Conservation (phyloP, 352 stramenopile species). For the Globisporangium solare region DNA sequence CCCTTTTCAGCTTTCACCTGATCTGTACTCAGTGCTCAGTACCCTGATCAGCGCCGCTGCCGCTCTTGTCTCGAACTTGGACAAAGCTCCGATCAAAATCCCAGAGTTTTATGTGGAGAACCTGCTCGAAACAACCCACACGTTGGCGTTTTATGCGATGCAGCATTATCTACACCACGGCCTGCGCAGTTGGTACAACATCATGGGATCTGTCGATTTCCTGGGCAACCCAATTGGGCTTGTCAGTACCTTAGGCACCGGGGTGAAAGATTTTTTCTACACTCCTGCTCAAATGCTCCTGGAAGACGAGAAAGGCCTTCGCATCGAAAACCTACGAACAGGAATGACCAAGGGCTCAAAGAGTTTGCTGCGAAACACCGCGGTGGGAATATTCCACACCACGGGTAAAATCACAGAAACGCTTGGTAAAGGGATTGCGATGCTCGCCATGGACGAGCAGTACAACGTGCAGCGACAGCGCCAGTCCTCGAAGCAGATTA, state of each 20-base stretch:
- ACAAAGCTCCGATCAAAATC: constrained; percentile 83
- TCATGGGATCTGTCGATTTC: constrained; percentile 88
- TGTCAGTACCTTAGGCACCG: constrained; percentile 83
- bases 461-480: constrained; percentile 83
- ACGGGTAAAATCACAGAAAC: constrained; percentile 88
- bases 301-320: constrained; percentile 81
- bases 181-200: constrained; percentile 81
- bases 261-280: constrained; percentile 95
- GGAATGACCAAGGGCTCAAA: constrained; percentile 88
- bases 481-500: constrained; percentile 66
- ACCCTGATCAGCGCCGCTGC: constrained; percentile 78
- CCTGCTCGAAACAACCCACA: constrained; percentile 81
- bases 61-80: constrained; percentile 79
- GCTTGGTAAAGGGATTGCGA: constrained; percentile 78
- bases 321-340: constrained; percentile 83
- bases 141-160: constrained; percentile 79
- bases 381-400: constrained; percentile 88
- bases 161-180: constrained; percentile 86
- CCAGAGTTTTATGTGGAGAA: constrained; percentile 90
- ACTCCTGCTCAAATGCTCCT: constrained; percentile 91
- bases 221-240: constrained; percentile 89
- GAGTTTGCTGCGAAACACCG: constrained; percentile 81
- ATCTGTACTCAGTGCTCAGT: constrained; percentile 75
- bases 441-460: constrained; percentile 84
- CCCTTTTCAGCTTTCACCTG: constrained; percentile 48